Evolutionary conservation across 306 rosid genomes (phyloP), one percentile per base, ranked within the genome.

Genomic region (Cyclanthera cordifolia): DNA sequence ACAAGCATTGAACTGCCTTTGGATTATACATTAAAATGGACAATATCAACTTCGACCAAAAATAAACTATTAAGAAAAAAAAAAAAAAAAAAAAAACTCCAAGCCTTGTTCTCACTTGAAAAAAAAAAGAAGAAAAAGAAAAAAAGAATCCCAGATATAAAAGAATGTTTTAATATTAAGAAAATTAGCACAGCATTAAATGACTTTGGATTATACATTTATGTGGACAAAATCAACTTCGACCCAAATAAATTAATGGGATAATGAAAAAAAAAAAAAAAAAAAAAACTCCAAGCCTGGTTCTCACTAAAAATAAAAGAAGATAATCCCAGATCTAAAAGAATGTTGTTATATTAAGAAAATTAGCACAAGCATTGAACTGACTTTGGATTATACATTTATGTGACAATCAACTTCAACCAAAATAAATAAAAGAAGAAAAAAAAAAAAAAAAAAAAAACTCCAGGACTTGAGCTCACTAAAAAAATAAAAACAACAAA

Each of bases 261-360:
- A n/a, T n/a, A n/a, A 45, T 13, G 47, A 25, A 67, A 74, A 63
- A 73, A 3, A 69, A 71, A 28, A 71, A 60, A 11, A 4, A 76
- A 67, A 24, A 41, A 19, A 20, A 45, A 43, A 45, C 30, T 65
- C 16, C 67, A 34, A 37, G 48, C 19, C 23, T 65, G 23, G 70
- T 21, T 53, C n/a, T n/a, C n/a, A n/a, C n/a, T n/a, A n/a, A n/a
- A n/a, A n/a, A n/a, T n/a, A n/a, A n/a, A n/a, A n/a, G n/a, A n/a
- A n/a, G 32, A 28, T 4, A 28, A 28, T 28, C 32, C 32, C 32
- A 28, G 32, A 28, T 28, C 32, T 28, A 63, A 63, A 63, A 63
- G 34, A 65, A 23, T 21, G 70, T 15, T 65, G n/a, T 23, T 39
- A 43, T 14, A 45, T 65, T 63, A 24, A 45, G 14, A 65, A 64